Conservation (phyloP, 192 early-diverging fungal species). For the Dissophora ornata region DNA sequence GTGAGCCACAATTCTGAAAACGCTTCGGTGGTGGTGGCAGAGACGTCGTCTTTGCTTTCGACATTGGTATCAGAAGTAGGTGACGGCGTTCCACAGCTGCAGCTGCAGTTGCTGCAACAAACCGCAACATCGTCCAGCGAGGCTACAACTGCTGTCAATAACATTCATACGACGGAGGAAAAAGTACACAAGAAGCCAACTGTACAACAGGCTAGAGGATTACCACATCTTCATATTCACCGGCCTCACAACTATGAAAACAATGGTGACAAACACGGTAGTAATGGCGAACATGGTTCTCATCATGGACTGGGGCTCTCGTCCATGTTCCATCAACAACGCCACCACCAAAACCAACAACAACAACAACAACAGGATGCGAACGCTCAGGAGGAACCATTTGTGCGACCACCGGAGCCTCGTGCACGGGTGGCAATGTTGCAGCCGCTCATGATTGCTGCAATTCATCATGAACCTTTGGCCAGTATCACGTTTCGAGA, state of each 20-base stretch:
- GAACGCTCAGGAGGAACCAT: slow-evolving; percentile 3
- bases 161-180: not conserved
- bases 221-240: not conserved
- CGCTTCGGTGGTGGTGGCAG: not conserved
- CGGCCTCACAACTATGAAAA: not conserved
- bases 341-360: slow-evolving; percentile 11
- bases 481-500: slow-evolving; percentile 72
- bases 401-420: slow-evolving; percentile 47
- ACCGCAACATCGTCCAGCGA: not conserved
- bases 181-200: not conserved
- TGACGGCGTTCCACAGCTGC: slow-evolving; percentile 5
- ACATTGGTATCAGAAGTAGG: slow-evolving; percentile 1
- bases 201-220: not conserved
- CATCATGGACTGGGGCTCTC: not conserved
- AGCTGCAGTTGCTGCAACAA: no score
- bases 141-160: not conserved
- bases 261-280: not conserved
- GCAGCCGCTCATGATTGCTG: slow-evolving; percentile 73
- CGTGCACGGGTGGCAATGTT: slow-evolving; percentile 72
- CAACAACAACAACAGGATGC: not conserved
- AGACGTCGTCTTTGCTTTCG: slow-evolving; percentile 12
- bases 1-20: not conserved
- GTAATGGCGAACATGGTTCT: no score
- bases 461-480: slow-evolving; percentile 72
- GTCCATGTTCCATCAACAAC: slow-evolving; percentile 1